Base-by-base conservation (phyloP, 1,284 basidiomycete species). In the Inonotus obliquus region DNA sequence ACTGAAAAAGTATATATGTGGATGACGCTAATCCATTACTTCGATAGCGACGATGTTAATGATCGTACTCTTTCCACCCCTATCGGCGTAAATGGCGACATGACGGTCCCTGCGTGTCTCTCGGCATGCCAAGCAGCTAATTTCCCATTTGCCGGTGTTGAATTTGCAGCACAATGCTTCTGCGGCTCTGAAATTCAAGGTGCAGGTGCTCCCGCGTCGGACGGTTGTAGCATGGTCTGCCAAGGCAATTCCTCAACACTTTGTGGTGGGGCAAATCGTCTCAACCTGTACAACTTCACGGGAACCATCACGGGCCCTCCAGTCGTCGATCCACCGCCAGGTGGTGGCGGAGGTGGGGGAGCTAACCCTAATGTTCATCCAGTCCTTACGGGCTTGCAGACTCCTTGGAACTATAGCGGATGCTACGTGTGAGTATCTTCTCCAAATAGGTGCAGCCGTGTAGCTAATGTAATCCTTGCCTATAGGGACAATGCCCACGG, bases 251-350 rank as follows among this genome's bases (percentile, higher is more conserved):
- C 74, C 53, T 74, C 76, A 1, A 80, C 87, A 67, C 82, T 82
- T 60, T 91, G 89, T 67, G 87, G 89, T 47, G 89, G 87, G 35
- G 81, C 87, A 2, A 70, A 83, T 65, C 70, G 77, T 48, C 70
- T 84, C 41, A 80, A 79, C 64, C 70, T 86, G 6, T 89, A 87
- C 70, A 85, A 87, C 70, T 87, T 81, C 65, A 87, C 85, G 44
- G 84, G 84, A 0, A 80, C 61, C 17, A 58, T 67, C 35, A 63
- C 78, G 2, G 72, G 75, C 54, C 77, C 83, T 37, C 79, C 83
- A 11, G 70, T 77, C 7, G 71, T 74, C 7, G 71, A 75, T 29
- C 69, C 67, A 10, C 70, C 67, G 9, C 70, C 68, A 35, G 73
- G 74, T 2, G 75, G 73, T 37, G 75, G 74, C 6, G 77, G 76